These are phyloP conservation scores for Eimeria zaria DNA, from an alignment of 169 alveolate genomes.

Conservation along the genomic window DNA sequence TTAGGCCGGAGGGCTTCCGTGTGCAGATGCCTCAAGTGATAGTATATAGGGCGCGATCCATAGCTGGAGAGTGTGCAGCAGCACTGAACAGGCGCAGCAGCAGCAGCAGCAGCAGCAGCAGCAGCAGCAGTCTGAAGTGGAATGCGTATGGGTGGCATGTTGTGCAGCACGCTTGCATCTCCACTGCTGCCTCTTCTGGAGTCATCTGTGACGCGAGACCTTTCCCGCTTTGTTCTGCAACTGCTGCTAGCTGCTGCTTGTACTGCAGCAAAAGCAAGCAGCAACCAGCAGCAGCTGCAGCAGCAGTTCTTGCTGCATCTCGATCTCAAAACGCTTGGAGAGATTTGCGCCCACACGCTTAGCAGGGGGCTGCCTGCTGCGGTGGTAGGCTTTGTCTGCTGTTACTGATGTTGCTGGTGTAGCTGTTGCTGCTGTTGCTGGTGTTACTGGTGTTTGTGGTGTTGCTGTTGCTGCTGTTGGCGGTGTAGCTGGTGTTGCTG, in stretches of 20 bases:
- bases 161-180: conserved; percentile 47
- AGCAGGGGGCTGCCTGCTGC: conserved; percentile 35
- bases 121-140: neutral
- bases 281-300: conserved; percentile 43
- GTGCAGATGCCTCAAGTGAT: too few species aligned
- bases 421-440: neutral
- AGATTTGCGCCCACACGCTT: conserved; percentile 45
- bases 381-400: conserved; percentile 9
- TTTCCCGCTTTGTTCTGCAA: conserved; percentile 41
- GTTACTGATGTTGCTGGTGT: neutral
- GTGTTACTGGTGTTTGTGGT: neutral
- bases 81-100: neutral
- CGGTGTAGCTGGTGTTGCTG: too few species aligned
- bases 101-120: neutral
- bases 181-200: conserved; percentile 75
- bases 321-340: conserved; percentile 44
- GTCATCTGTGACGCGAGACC: conserved; percentile 46
- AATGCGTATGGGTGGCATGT: neutral
- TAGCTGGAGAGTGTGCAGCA: neutral
- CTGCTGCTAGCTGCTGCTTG: conserved; percentile 62
- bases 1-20: too few species aligned
- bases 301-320: conserved; percentile 17
- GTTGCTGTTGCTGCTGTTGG: conserved; percentile 12
- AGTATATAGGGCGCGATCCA: too few species aligned
- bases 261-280: conserved; percentile 15